phyloP scores from a whole-genome alignment of 202 grass and related monocot genomes.

The Bolboschoenoplectus hybrid region DNA sequence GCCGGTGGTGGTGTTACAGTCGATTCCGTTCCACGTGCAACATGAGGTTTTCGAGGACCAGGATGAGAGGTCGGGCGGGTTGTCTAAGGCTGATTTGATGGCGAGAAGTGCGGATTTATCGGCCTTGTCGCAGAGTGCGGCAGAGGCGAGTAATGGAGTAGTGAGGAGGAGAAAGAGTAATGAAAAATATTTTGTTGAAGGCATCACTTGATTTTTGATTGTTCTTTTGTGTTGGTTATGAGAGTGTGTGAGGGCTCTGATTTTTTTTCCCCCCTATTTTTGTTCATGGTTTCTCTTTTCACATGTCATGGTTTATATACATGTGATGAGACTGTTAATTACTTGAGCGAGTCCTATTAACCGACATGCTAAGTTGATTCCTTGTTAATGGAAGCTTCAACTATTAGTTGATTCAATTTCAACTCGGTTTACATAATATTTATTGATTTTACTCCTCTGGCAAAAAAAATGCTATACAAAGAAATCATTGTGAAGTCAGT shows the following conservation, averaged over 20 bases:
- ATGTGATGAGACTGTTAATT: too few species aligned
- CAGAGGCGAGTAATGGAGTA: conserved; percentile 17
- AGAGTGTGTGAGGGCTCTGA: background rate
- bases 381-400: background rate
- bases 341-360: background rate
- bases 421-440: background rate
- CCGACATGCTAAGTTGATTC: background rate
- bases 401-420: background rate
- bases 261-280: background rate
- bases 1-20: conserved; percentile 53
- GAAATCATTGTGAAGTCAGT: too few species aligned
- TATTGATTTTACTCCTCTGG: background rate
- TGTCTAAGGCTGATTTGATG: conserved; percentile 49
- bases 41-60: conserved; percentile 47
- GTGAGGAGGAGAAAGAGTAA: conserved; percentile 40
- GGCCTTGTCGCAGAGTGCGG: conserved; percentile 47
- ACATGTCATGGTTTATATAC: background rate
- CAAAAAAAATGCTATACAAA: too few species aligned
- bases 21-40: conserved; percentile 56
- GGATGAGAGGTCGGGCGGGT: conserved; percentile 47
- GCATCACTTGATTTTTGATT: background rate
- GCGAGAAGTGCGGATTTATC: conserved; percentile 49
- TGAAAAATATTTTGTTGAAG: background rate
- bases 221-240: background rate
- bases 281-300: background rate